Evolutionary conservation across 345 rosid genomes (phyloP).

Genomic region (Citrus inodora): DNA sequence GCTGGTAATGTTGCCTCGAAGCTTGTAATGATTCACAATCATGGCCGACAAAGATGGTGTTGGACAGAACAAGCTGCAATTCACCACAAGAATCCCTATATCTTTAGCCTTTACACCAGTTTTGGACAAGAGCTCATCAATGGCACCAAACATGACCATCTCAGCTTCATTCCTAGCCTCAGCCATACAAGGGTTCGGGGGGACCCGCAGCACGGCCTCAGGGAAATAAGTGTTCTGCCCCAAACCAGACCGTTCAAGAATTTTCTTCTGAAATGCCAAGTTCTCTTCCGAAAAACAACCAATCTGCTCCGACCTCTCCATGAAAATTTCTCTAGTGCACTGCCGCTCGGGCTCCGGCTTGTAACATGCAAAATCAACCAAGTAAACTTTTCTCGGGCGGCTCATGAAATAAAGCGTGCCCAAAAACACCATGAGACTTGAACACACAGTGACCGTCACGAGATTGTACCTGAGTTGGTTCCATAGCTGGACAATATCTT

Average conservation of each 20-base stretch:
- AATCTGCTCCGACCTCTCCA: conserved; percentile 32
- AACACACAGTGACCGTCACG: conserved; percentile 39
- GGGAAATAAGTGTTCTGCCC: conserved; percentile 80
- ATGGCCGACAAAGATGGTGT: conserved; percentile 69
- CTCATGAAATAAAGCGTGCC: conserved; percentile 59
- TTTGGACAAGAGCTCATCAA: conserved; percentile 53
- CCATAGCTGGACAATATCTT: conserved; percentile 48
- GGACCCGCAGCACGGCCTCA: conserved; percentile 52
- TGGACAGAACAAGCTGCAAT: conserved; percentile 66
- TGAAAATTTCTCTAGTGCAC: conserved; percentile 45
- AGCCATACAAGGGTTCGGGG: conserved; percentile 55
- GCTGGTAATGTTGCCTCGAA: conserved; percentile 63
- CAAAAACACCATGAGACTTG: conserved; percentile 41
- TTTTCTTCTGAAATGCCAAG: conserved; percentile 75
- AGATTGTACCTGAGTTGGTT: conserved; percentile 53
- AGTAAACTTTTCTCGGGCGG: conserved; percentile 61
- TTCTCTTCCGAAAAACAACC: conserved; percentile 59
- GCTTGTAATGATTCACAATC: conserved; percentile 63
- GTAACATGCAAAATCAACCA: conserved; percentile 74
- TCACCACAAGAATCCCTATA: conserved; percentile 57
- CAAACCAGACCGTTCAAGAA: conserved; percentile 71
- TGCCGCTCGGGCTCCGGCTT: conserved; percentile 35
- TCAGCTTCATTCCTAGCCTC: conserved; percentile 72
- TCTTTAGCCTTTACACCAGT: conserved; percentile 62
- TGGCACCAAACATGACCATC: conserved; percentile 61